Conservation (phyloP, 768 basidiomycete species). For the Tylopilus felleus region DNA sequence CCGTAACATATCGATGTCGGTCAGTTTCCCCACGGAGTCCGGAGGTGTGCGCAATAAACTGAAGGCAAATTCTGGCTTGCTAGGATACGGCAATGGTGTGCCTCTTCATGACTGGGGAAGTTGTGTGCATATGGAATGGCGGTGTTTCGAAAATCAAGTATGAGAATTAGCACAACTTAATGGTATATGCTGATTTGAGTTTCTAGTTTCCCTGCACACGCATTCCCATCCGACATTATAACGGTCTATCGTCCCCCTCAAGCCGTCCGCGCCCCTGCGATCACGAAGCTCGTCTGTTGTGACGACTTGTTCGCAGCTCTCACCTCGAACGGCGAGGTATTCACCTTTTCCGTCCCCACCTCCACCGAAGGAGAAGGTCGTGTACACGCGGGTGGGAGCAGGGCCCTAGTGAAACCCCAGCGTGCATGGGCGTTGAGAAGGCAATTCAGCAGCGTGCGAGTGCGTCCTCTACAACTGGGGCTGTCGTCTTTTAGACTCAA, state of each 20-base stretch:
- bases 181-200: not conserved
- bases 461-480: conserved; percentile 28
- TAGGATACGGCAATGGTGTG: conserved; percentile 84
- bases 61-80: not conserved
- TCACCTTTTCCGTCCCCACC: conserved; percentile 61
- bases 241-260: conserved; percentile 78
- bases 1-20: conserved; percentile 69
- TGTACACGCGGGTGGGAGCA: conserved; percentile 20
- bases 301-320: conserved; percentile 82
- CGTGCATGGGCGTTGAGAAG: conserved; percentile 88
- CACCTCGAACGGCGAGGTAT: conserved; percentile 86
- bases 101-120: conserved; percentile 74
- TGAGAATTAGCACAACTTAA: conserved; percentile 14
- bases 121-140: conserved; percentile 80
- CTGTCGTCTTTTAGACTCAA: conserved; percentile 1
- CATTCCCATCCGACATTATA: conserved; percentile 71
- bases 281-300: conserved; percentile 75
- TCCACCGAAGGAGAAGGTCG: conserved; percentile 30
- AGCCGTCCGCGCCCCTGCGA: conserved; percentile 62
- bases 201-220: conserved; percentile 67
- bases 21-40: conserved; percentile 34
- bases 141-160: conserved; percentile 71
- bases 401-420: conserved; percentile 62
- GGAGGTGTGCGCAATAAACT: not conserved
- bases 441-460: conserved; percentile 80